Percentiles rank a stretch among this genome's conserved stretches.
phyloP scores from a whole-genome alignment of 371 early-diverging fungal species.

The Actinomortierella wolfii region DNA sequence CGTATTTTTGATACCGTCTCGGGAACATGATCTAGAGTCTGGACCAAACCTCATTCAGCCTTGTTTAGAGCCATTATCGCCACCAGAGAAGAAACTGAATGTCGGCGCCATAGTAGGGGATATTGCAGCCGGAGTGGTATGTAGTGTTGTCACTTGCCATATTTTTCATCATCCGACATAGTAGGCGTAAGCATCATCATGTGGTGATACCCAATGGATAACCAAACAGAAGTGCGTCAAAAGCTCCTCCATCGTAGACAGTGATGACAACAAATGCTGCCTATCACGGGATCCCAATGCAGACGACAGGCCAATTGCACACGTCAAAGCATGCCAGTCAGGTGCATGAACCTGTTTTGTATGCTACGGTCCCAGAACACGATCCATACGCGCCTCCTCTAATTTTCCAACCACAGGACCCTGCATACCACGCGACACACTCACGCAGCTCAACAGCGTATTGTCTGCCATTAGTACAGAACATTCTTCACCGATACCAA shows the following conservation, averaged over 20 bases:
- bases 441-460: no score
- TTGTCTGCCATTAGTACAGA: no score
- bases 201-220: not conserved
- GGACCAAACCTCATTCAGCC: conserved; percentile 19
- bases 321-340: no score
- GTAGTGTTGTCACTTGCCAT: conserved; percentile 18
- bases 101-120: conserved; percentile 34
- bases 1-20: conserved; percentile 25
- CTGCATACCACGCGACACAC: no score
- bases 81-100: not conserved
- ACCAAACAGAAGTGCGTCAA: not conserved
- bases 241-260: no score
- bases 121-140: conserved; percentile 29
- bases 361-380: no score
- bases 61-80: not conserved
- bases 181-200: conserved; percentile 2
- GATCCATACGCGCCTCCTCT: no score
- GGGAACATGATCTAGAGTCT: conserved; percentile 16
- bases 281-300: no score
- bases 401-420: not conserved
- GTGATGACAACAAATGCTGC: no score
- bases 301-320: no score
- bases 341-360: no score
- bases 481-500: no score
- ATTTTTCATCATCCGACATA: conserved; percentile 23